phyloP scores from a whole-genome alignment of 768 basidiomycete species.

The Russula virescens region DNA sequence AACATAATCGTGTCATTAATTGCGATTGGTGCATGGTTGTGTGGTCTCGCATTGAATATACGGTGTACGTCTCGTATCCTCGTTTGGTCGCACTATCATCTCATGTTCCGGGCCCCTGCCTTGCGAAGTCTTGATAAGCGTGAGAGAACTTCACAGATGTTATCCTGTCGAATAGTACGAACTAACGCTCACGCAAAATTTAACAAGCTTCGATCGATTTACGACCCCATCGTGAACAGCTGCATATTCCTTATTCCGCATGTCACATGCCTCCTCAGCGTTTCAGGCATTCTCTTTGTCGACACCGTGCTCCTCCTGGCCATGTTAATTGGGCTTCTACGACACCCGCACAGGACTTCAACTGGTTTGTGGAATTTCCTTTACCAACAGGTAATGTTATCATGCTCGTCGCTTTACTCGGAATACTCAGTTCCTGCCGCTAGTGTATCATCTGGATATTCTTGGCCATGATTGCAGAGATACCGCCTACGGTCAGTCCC shows the following conservation, averaged over 20 bases:
- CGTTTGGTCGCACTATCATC: not conserved
- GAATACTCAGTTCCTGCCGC: not conserved
- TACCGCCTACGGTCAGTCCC: not conserved
- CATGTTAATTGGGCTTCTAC: constrained; percentile 4
- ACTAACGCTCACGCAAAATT: not conserved
- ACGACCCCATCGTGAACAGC: not conserved
- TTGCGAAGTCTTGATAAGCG: constrained; percentile 2
- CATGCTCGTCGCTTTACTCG: no score
- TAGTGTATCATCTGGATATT: not conserved
- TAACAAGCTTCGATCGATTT: not conserved
- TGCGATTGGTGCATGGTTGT: not conserved
- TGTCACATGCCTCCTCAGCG: not conserved
- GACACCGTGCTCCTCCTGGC: not conserved
- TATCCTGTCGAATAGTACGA: not conserved
- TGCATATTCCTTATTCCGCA: not conserved
- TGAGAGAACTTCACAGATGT: not conserved
- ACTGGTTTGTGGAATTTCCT: constrained; percentile 9
- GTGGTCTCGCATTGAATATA: not conserved
- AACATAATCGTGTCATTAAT: not conserved
- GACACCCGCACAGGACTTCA: not conserved
- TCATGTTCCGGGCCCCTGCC: not conserved
- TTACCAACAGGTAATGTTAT: constrained; percentile 12
- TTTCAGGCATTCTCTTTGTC: not conserved
- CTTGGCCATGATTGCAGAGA: not conserved
- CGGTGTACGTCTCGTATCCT: not conserved